Percentiles rank a stretch among this genome's conserved stretches.
Evolutionary conservation across 2,329 filamentous ascomycete genomes (phyloP).

Genomic region (Bipolaris victoriae): DNA sequence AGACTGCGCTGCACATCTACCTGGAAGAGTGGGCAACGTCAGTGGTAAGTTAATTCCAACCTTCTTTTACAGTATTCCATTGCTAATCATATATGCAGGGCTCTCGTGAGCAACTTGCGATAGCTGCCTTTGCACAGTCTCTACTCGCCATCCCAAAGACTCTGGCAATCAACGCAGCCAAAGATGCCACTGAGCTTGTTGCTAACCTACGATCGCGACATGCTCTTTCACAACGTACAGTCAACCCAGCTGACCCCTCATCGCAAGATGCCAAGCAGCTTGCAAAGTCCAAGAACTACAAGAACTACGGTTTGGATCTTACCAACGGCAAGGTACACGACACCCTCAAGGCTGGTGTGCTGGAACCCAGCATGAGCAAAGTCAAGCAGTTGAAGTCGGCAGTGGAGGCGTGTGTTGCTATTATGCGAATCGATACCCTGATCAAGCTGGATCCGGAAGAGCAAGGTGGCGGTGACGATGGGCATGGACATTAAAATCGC

Average conservation of each 20-base stretch:
- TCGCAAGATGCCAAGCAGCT: conserved; percentile 84
- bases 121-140: conserved; percentile 94
- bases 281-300: conserved; percentile 95
- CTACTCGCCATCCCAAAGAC: conserved; percentile 96
- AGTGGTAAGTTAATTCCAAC: conserved; percentile 64
- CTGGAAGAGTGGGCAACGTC: conserved; percentile 98
- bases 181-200: conserved; percentile 93
- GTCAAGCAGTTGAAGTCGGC: conserved; percentile 97
- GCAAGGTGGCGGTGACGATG: conserved; percentile 75
- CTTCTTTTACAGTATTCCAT: background rate
- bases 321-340: conserved; percentile 89
- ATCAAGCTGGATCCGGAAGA: conserved; percentile 97
- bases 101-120: conserved; percentile 95
- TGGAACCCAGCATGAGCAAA: conserved; percentile 98
- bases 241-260: conserved; percentile 66
- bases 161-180: conserved; percentile 93
- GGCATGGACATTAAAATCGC: conserved; percentile 74
- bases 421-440: conserved; percentile 98
- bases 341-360: conserved; percentile 89
- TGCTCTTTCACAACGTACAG: conserved; percentile 87
- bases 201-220: conserved; percentile 94
- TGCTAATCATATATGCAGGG: conserved; percentile 55
- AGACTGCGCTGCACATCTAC: conserved; percentile 99
- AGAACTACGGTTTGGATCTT: conserved; percentile 96
- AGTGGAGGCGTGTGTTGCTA: conserved; percentile 96